Percentiles rank a stretch among this genome's conserved stretches.
phyloP scores from a whole-genome alignment of 495 filamentous ascomycete species.

The Aspergillus leporis region DNA sequence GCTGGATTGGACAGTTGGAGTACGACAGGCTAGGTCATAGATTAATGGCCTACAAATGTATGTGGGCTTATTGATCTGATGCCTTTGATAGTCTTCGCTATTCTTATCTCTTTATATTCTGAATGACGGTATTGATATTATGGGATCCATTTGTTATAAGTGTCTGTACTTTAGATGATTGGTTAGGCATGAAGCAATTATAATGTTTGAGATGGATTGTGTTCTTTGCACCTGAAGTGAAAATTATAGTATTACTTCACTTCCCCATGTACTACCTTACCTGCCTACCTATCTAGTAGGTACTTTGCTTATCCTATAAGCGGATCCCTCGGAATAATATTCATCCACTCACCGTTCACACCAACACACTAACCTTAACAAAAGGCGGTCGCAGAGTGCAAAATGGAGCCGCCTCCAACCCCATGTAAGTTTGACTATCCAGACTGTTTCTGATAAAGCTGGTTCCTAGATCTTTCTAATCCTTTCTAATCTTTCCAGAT shows the following conservation, averaged over 20 bases:
- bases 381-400: constrained; percentile 25
- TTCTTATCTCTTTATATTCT: neutral
- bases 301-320: neutral
- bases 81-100: constrained; percentile 13
- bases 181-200: neutral
- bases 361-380: constrained; percentile 13
- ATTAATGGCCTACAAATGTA: constrained; percentile 81
- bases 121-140: constrained; percentile 11
- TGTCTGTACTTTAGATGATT: constrained; percentile 1
- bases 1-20: constrained; percentile 85
- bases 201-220: neutral
- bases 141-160: constrained; percentile 2
- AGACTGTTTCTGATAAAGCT: neutral
- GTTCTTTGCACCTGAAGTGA: neutral
- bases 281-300: too few species aligned
- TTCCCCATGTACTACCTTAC: too few species aligned
- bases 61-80: constrained; percentile 68
- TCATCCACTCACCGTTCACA: neutral
- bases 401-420: constrained; percentile 20
- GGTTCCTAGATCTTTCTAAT: constrained; percentile 3
- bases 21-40: constrained; percentile 85
- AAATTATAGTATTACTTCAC: constrained; percentile 6
- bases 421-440: constrained; percentile 24
- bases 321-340: constrained; percentile 1
- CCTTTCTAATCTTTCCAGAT: constrained; percentile 5